These are phyloP conservation scores for Karstenula rhodostoma DNA, from an alignment of 2,329 filamentous ascomycete genomes.

Conservation along the genomic window DNA sequence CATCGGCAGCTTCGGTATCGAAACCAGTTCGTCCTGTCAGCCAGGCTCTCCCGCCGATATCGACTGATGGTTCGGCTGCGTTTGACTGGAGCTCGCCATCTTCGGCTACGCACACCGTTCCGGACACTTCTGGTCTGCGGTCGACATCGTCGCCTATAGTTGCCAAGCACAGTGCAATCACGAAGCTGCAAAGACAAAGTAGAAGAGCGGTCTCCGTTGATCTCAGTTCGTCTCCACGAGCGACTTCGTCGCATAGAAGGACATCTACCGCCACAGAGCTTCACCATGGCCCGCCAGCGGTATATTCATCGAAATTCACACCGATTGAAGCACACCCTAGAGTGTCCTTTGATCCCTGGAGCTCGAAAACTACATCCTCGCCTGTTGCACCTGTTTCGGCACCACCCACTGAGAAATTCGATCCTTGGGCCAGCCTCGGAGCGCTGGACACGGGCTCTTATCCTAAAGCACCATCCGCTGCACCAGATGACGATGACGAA, in stretches of 20 bases:
- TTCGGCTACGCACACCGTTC: slow-evolving; percentile 28
- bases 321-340: slow-evolving; percentile 4
- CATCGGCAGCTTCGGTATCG: slow-evolving; percentile 29
- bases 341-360: slow-evolving; percentile 19
- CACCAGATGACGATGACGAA: slow-evolving; percentile 41
- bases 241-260: slow-evolving; percentile 24
- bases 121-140: slow-evolving; percentile 22
- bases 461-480: slow-evolving; percentile 12
- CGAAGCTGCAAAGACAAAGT: slow-evolving; percentile 30
- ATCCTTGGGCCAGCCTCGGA: slow-evolving; percentile 28
- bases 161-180: slow-evolving; percentile 23
- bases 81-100: slow-evolving; percentile 48
- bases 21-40: slow-evolving; percentile 27
- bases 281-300: not conserved
- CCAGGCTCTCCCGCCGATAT: slow-evolving; percentile 31
- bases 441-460: slow-evolving; percentile 23
- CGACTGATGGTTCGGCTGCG: slow-evolving; percentile 33
- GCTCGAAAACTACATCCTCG: not conserved
- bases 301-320: not conserved
- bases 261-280: slow-evolving; percentile 20
- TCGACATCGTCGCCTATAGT: slow-evolving; percentile 30
- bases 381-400: not conserved
- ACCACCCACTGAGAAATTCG: slow-evolving; percentile 4
- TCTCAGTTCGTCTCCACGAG: slow-evolving; percentile 21
- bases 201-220: slow-evolving; percentile 32